Percentiles rank a stretch among this genome's conserved stretches.
These are phyloP conservation scores for Nannochloropsis gaditana DNA, from an alignment of 108 stramenopile species.

Conservation along the genomic window DNA sequence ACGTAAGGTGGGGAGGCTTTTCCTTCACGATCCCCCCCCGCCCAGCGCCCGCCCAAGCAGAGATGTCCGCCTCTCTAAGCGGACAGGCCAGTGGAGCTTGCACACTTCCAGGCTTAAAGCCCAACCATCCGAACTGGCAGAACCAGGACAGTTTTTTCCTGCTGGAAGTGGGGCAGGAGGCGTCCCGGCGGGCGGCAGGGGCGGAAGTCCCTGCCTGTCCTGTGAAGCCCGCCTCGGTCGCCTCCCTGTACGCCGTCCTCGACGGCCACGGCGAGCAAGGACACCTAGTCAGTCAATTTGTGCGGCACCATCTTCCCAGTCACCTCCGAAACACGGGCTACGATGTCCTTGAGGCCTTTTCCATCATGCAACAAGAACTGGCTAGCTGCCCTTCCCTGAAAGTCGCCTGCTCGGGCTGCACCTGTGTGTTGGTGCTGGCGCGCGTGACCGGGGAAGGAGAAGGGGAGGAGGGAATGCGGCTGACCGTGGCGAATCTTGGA, in stretches of 20 bases:
- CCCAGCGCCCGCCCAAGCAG: too few species aligned
- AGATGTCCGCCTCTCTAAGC: neutral
- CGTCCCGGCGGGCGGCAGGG: neutral
- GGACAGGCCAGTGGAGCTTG: constrained; percentile 16
- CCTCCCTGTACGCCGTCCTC: constrained; percentile 45
- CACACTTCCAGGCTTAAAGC: constrained; percentile 51
- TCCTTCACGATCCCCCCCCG: too few species aligned
- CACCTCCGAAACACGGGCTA: constrained; percentile 24
- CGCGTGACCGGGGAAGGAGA: constrained; percentile 3
- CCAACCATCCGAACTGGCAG: constrained; percentile 55
- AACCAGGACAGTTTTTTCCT: constrained; percentile 56
- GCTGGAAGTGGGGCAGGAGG: constrained; percentile 31
- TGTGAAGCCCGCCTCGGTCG: neutral
- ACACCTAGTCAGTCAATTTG: constrained; percentile 42
- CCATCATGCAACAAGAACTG: constrained; percentile 37
- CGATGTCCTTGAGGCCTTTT: constrained; percentile 23
- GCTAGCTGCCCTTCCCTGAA: constrained; percentile 30
- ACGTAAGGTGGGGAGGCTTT: too few species aligned
- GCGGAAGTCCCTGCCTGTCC: neutral
- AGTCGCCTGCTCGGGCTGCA: constrained; percentile 47
- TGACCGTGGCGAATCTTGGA: constrained; percentile 46
- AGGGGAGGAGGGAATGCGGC: neutral
- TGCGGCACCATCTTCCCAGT: constrained; percentile 31
- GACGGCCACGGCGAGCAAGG: constrained; percentile 59
- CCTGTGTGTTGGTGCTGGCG: constrained; percentile 42